These are phyloP conservation scores for Microcera coccophila DNA, from an alignment of 2,329 filamentous ascomycete species.

Conservation along the genomic window DNA sequence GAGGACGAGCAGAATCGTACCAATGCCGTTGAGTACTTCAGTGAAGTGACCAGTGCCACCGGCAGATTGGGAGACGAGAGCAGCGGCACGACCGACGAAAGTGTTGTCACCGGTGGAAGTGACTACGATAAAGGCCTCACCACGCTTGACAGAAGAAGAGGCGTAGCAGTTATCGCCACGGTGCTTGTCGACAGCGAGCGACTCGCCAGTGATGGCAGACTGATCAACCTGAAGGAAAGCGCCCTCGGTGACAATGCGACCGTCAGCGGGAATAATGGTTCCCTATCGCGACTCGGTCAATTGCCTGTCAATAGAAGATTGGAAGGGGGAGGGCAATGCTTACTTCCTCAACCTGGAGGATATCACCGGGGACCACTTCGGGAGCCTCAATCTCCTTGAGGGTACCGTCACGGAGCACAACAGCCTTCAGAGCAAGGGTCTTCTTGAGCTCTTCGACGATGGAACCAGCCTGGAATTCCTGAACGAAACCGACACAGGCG, in stretches of 20 bases:
- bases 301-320: background rate
- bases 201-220: slow-evolving; percentile 88
- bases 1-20: slow-evolving; percentile 71
- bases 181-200: slow-evolving; percentile 86
- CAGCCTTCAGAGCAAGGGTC: slow-evolving; percentile 81
- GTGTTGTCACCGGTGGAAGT: slow-evolving; percentile 85
- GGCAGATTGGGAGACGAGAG: slow-evolving; percentile 74
- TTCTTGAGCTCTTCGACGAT: slow-evolving; percentile 91
- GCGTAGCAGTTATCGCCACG: slow-evolving; percentile 76
- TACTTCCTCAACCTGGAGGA: slow-evolving; percentile 76
- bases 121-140: slow-evolving; percentile 77
- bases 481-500: slow-evolving; percentile 79
- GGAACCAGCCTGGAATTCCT: slow-evolving; percentile 85
- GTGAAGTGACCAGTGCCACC: slow-evolving; percentile 81
- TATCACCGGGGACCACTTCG: slow-evolving; percentile 85
- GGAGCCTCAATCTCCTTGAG: slow-evolving; percentile 77
- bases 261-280: slow-evolving; percentile 87
- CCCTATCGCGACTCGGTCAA: slow-evolving; percentile 44
- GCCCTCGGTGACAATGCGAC: slow-evolving; percentile 76
- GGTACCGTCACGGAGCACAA: slow-evolving; percentile 74
- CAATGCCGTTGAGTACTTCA: slow-evolving; percentile 83
- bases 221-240: slow-evolving; percentile 88
- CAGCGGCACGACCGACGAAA: slow-evolving; percentile 84
- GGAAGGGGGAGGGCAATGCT: slow-evolving; percentile 4
- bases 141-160: slow-evolving; percentile 87